Evolutionary conservation across 2,329 filamentous ascomycete species (phyloP), one percentile per base, ranked within the genome.

Genomic region (Hypoxylon sp.): DNA sequence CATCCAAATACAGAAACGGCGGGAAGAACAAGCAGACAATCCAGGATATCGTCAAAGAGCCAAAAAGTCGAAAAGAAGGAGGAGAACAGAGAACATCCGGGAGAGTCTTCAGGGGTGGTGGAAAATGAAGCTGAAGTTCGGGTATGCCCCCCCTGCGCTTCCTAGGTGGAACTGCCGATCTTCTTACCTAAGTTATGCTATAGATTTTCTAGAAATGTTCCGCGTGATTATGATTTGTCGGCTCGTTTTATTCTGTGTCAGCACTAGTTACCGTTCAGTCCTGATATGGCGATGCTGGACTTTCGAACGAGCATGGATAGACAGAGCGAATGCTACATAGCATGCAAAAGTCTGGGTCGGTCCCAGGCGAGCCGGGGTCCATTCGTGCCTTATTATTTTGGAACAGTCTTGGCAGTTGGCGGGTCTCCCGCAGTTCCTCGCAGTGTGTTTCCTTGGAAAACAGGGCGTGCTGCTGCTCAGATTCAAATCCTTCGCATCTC

Each of bases 171-270:
- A 44, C 6, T 61, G 65, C 65, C 62, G 62, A 58, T 65, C 62
- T 54, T 27, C 59, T 57, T 56, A 62, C 32, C 48, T 67, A 55
- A 63, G 21, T 52, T 62, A 48, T 35, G 29, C 55, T 65, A 60
- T 65, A 58, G 48, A 53, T n/a, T 35, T 70, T 70, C 68, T 63
- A 60, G 68, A 70, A 70, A 54, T 29, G 21, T 60, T 70, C 53
- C 35, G 21, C 55, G 17, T 35, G 46, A 54, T 51, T 50, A 31
- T 66, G 65, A 70, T 70, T 70, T n/a, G 68, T 17, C 31, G 15
- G 39, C 13, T 37, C 21, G 6, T 19, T 48, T 13, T 39, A 56
- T 53, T 31, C 35, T 46, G 35, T 61, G 65, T 70, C 65, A 70
- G 68, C 68, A 29, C 42, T 64, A 65, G 55, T 27, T 17, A 17